Evolutionary conservation across 202 grass and related monocot species (phyloP), one percentile per base, ranked within the genome.

Genomic region (Tripidium arundinaceum): DNA sequence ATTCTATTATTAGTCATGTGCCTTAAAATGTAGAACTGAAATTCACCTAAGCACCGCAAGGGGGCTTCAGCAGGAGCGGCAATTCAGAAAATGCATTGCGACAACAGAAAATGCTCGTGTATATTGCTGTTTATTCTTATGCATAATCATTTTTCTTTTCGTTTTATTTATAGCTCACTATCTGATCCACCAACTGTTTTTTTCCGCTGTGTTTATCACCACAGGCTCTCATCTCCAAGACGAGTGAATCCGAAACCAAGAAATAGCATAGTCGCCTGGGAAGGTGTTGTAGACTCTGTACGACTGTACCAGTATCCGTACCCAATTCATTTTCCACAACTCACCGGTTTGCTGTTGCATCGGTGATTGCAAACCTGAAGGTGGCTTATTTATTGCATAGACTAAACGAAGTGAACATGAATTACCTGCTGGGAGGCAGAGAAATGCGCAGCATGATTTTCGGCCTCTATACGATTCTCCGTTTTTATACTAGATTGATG

Each of bases 281-380:
- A 76, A 77, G 45, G 37, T 59, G 47, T 24, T 65, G 19, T 55
- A 19, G 21, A 68, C 19, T 40, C 22, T 79, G 18, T 34, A 21
- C 11, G 8, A 28, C 4, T 28, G 27, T 73, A 82, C 47, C 81
- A 25, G 73, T 74, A 85, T 15, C 4, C 8, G 10, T 81, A 33
- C 49, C 70, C 73, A 1, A 52, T 82, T 82, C 72, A 52, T 63
- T 86, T 75, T 52, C 62, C 34, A 9, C 40, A 74, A 38, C 36
- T 60, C 27, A 76, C 37, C 2, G 41, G 43, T 39, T 7, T 36
- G 36, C 26, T 50, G 12, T 31, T 27, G 28, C 54, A 55, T 19
- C 24, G 12, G 36, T 84, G 70, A 28, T 70, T 62, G 40, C 63
- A 45, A 45, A 66, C 47, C 2, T 42, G 78, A 68, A 39, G 22